phyloP scores from a whole-genome alignment of 2,329 filamentous ascomycete species.

The Amylocarpus encephaloides region DNA sequence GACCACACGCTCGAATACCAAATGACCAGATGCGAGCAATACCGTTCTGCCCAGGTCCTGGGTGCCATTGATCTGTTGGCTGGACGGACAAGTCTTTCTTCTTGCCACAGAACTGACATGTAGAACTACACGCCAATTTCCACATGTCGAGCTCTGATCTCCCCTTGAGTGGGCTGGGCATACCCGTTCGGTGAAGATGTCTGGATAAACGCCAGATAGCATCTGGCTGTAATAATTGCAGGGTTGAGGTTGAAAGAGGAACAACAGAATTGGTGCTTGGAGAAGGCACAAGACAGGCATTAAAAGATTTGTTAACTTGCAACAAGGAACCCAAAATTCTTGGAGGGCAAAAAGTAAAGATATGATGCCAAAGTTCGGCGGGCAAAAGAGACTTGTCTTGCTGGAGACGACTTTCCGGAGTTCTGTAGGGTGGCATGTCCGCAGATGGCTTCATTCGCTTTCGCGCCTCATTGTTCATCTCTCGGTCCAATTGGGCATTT shows the following conservation, averaged over 20 bases:
- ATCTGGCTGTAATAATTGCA: constrained; percentile 48
- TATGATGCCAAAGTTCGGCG: constrained; percentile 61
- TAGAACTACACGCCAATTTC: constrained; percentile 54
- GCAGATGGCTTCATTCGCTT: constrained; percentile 28
- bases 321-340: constrained; percentile 58
- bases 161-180: constrained; percentile 61
- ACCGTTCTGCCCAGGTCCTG: constrained; percentile 55
- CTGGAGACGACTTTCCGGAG: constrained; percentile 15
- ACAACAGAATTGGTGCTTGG: constrained; percentile 32
- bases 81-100: constrained; percentile 23
- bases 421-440: constrained; percentile 13
- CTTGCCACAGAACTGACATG: constrained; percentile 64
- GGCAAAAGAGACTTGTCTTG: constrained; percentile 39
- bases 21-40: constrained; percentile 68
- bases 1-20: constrained; percentile 56
- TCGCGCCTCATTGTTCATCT: constrained; percentile 12
- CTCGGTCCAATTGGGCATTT: constrained; percentile 16
- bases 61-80: constrained; percentile 43
- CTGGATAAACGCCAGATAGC: constrained; percentile 66
- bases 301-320: constrained; percentile 61
- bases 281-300: constrained; percentile 48
- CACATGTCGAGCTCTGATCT: constrained; percentile 72
- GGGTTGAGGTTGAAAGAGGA: constrained; percentile 32
- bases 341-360: constrained; percentile 62
- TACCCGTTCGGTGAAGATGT: constrained; percentile 55